Evolutionary conservation across 306 rosid species (phyloP), one percentile per base, ranked within the genome.

Genomic region (Arachis stenosperma): DNA sequence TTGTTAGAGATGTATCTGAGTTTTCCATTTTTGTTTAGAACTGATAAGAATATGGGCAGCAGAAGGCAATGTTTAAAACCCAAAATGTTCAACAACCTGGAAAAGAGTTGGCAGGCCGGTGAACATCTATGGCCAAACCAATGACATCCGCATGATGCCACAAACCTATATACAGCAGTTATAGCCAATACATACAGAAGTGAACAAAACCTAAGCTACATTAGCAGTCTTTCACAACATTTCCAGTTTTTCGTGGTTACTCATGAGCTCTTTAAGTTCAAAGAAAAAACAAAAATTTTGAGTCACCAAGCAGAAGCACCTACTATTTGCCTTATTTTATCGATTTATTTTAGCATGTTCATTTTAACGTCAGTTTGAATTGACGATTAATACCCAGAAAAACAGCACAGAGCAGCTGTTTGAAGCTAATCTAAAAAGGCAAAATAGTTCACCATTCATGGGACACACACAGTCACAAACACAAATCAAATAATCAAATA

Each of bases 11-110:
- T 10, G 78, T 69, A 52, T 86, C 88, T 67, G 86, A 76, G 81
- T 77, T 80, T 73, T 86, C 92, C 90, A 91, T 91, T 70, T 74
- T 71, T 17, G 0, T 71, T 81, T n/a, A 65, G 9, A 76, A 87
- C 79, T 52, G 62, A 66, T 61, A 65, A 70, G 81, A 75, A 73
- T 27, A 47, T 53, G 71, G 73, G 48, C 48, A 57, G 73, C 51
- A 65, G 36, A 72, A 52, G 57, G 37, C 46, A 65, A 73, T 77
- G 82, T 48, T 82, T 67, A 73, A 72, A 82, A 73, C 41, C 54
- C 14, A 7, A 52, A 81, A 75, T 48, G 66, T 42, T 71, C 78
- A 76, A 81, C 78, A 71, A 81, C 81, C 81, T 68, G 54, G 61
- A 75, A 67, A 81, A 40, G 53, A 69, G 39, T 73, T 41, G 81